A percentile compares a stretch with the other conserved stretches of the same genome.
These are phyloP conservation scores for Neofusicoccum sp. DNA, from an alignment of 2,329 filamentous ascomycete species.

Conservation along the genomic window DNA sequence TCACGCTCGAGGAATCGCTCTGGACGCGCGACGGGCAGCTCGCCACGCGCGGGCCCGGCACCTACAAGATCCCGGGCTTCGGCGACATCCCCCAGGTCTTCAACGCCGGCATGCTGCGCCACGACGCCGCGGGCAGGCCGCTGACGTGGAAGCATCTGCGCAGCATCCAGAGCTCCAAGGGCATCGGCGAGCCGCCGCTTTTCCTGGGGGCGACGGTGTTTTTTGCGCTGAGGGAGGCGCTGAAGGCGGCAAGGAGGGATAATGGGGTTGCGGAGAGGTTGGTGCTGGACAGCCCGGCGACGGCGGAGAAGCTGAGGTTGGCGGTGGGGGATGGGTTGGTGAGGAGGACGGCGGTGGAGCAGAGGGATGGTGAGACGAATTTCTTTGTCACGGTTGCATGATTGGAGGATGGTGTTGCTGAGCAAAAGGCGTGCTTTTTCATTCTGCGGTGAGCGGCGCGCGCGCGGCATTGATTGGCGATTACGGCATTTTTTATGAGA, in stretches of 20 bases:
- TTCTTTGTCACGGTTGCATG: slow-evolving; percentile 58
- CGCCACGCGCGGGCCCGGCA: slow-evolving; percentile 61
- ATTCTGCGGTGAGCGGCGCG: background rate
- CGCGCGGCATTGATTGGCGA: background rate
- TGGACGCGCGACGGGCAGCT: slow-evolving; percentile 64
- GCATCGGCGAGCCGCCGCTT: slow-evolving; percentile 68
- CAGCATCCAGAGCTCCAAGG: slow-evolving; percentile 78
- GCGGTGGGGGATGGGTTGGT: slow-evolving; percentile 78
- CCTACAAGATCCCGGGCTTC: slow-evolving; percentile 88
- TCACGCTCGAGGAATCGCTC: slow-evolving; percentile 71
- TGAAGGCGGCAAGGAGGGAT: slow-evolving; percentile 66
- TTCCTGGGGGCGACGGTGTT: slow-evolving; percentile 83
- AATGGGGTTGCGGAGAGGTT: slow-evolving; percentile 54
- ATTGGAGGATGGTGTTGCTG: background rate
- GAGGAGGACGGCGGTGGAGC: slow-evolving; percentile 63
- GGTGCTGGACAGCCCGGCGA: slow-evolving; percentile 74
- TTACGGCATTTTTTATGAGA: slow-evolving; percentile 3
- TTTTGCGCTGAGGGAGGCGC: slow-evolving; percentile 80
- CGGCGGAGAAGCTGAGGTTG: slow-evolving; percentile 74
- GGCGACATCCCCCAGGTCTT: slow-evolving; percentile 81
- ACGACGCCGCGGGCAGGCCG: slow-evolving; percentile 45
- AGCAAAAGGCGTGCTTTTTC: background rate
- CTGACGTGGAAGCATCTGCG: slow-evolving; percentile 79
- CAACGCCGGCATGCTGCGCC: slow-evolving; percentile 77
- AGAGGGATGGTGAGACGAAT: slow-evolving; percentile 72